These are phyloP conservation scores for Tetrahymena elliotti DNA, from an alignment of 73 alveolate species.

Conservation along the genomic window DNA sequence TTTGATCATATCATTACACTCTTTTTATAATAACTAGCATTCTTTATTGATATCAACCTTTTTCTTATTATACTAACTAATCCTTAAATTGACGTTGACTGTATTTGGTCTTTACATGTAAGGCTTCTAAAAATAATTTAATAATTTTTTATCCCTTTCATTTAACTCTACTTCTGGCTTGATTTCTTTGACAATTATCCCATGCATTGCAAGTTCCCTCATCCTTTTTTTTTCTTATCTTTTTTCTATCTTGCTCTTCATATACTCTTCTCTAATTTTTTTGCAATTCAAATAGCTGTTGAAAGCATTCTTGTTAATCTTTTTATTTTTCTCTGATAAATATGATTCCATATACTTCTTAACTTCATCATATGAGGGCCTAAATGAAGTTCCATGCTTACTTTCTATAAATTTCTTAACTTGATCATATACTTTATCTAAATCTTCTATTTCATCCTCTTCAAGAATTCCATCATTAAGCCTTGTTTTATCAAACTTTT, in stretches of 20 bases:
- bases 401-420: background rate
- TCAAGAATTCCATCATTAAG: background rate
- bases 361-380: background rate
- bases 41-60: background rate
- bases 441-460: background rate
- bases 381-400: background rate
- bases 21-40: background rate
- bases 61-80: background rate
- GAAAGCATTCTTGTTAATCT: background rate
- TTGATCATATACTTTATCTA: background rate
- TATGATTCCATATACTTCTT: background rate
- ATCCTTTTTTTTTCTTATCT: background rate
- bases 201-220: background rate
- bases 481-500: background rate
- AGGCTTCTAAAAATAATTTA: background rate
- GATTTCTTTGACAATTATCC: background rate
- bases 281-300: background rate
- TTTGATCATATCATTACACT: background rate
- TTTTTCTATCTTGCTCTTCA: background rate
- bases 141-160: background rate
- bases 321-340: background rate
- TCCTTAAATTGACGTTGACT: background rate
- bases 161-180: background rate
- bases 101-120: background rate
- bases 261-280: background rate